Evolutionary conservation across 2,329 filamentous ascomycete genomes (phyloP).

Genomic region (Colletotrichum simmondsii): DNA sequence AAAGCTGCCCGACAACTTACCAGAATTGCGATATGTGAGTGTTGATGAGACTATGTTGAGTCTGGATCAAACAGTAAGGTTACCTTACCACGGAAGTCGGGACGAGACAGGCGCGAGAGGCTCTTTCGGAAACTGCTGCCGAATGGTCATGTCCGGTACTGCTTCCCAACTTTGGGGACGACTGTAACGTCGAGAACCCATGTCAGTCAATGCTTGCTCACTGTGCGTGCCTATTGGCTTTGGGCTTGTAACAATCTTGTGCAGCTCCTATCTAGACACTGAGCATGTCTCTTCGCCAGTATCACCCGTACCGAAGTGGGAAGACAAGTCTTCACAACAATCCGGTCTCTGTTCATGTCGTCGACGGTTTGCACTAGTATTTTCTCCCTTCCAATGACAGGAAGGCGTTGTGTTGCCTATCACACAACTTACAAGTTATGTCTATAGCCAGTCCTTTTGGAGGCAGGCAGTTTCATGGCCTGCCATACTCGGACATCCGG

Average conservation of each 20-base stretch:
- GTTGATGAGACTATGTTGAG: neutral
- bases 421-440: neutral
- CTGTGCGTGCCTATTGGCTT: too few relatives aligned
- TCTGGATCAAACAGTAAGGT: neutral
- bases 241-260: too few relatives aligned
- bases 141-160: neutral
- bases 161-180: neutral
- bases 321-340: too few relatives aligned
- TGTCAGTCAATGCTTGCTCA: neutral
- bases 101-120: neutral
- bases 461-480: too few relatives aligned
- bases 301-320: too few relatives aligned
- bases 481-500: neutral
- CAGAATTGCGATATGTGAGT: neutral
- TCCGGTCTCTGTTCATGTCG: too few relatives aligned
- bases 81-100: neutral
- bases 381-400: too few relatives aligned
- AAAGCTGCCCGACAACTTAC: neutral
- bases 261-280: too few relatives aligned
- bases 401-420: too few relatives aligned
- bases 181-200: neutral
- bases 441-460: neutral
- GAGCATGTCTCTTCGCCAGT: neutral
- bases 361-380: too few relatives aligned
- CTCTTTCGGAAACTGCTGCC: neutral